Conservation (phyloP, 2,329 filamentous ascomycete species). For the Colletotrichum phormii region DNA sequence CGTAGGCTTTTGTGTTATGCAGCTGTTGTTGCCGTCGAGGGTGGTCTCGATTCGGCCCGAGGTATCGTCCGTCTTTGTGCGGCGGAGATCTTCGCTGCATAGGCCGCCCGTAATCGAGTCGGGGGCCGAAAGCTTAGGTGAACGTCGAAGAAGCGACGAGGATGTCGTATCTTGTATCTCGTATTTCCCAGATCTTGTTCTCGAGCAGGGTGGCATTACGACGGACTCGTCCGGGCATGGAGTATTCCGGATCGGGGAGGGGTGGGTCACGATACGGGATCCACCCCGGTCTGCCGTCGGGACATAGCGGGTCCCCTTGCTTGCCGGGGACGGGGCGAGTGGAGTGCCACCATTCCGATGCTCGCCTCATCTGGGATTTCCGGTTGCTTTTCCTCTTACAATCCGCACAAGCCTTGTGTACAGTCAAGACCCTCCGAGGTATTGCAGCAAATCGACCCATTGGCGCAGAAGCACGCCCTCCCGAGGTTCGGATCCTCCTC, state of each 20-base stretch:
- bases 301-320: not conserved
- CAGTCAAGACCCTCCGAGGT: slow-evolving; percentile 40
- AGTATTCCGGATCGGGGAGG: too few species aligned
- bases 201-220: too few species aligned
- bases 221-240: too few species aligned
- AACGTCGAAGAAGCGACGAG: not conserved
- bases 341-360: not conserved
- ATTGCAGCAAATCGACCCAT: slow-evolving; percentile 44
- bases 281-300: too few species aligned
- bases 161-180: too few species aligned
- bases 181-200: not conserved
- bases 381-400: slow-evolving; percentile 33
- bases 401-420: slow-evolving; percentile 44
- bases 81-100: not conserved
- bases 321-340: not conserved
- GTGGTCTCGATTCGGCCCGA: not conserved
- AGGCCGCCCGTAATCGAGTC: not conserved
- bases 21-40: not conserved
- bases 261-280: too few species aligned
- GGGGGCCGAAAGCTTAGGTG: not conserved
- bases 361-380: not conserved
- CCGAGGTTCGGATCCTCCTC: slow-evolving; percentile 9
- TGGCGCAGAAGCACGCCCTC: slow-evolving; percentile 43
- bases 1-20: not conserved
- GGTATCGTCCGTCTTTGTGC: not conserved